Percentiles rank a stretch among this genome's conserved stretches.
phyloP scores from a whole-genome alignment of 2,329 filamentous ascomycete genomes.

The Pseudocercospora cruenta region DNA sequence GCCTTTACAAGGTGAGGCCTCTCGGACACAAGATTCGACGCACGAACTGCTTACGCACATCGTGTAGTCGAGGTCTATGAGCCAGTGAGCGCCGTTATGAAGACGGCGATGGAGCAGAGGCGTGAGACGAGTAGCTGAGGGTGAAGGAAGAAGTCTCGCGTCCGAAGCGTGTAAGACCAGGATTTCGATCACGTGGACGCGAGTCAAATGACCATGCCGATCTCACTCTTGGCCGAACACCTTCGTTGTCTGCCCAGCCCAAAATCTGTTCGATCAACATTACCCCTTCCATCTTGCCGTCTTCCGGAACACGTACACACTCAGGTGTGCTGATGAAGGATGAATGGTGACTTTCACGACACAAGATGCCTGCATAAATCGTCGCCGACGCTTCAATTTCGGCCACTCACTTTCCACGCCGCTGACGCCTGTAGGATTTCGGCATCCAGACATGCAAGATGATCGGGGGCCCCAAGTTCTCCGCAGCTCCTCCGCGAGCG shows the following conservation, averaged over 20 bases:
- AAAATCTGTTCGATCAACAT: neutral
- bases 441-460: neutral
- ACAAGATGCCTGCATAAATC: neutral
- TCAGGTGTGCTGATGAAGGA: neutral
- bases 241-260: neutral
- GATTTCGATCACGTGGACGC: no score
- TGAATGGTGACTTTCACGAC: neutral
- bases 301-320: neutral
- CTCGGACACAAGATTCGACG: neutral
- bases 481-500: slow-evolving; percentile 2
- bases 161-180: no score
- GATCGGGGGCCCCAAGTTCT: slow-evolving; percentile 4
- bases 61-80: no score
- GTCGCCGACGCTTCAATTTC: neutral
- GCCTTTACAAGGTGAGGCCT: neutral
- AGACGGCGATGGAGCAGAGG: no score
- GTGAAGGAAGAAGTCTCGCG: no score
- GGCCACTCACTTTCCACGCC: neutral
- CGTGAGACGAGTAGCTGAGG: no score
- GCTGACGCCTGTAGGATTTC: neutral
- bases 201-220: neutral
- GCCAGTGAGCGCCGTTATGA: no score
- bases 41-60: neutral
- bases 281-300: neutral
- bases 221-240: neutral